phyloP scores from a whole-genome alignment of 805 yeast species.

The Wickerhamiella dianesei region DNA sequence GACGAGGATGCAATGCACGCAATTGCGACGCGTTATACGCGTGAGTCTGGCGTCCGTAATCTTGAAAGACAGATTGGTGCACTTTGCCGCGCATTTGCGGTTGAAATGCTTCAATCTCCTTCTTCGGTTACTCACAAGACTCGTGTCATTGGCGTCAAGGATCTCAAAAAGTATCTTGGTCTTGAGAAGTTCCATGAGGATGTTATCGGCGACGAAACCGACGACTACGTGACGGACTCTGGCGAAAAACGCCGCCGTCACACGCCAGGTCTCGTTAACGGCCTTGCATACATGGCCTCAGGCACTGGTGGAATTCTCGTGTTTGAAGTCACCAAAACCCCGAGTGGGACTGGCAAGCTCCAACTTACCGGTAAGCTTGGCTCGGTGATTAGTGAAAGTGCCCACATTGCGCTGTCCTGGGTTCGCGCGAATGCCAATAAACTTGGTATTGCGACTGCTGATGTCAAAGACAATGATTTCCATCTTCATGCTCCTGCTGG shows the following conservation, averaged over 20 bases:
- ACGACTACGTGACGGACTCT: constrained; percentile 27
- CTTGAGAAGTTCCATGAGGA: constrained; percentile 39
- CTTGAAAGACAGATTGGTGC: constrained; percentile 64
- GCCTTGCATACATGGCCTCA: constrained; percentile 72
- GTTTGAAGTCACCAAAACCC: constrained; percentile 64
- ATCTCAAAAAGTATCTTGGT: constrained; percentile 58
- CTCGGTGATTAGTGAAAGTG: constrained; percentile 66
- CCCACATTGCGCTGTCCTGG: constrained; percentile 62
- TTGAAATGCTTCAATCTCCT: constrained; percentile 25
- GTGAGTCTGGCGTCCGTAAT: constrained; percentile 78
- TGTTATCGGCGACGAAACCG: constrained; percentile 27
- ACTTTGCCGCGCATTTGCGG: constrained; percentile 71
- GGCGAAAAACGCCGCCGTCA: constrained; percentile 29
- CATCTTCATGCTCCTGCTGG: constrained; percentile 64
- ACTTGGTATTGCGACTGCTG: constrained; percentile 23
- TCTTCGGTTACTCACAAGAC: constrained; percentile 8
- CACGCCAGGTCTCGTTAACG: constrained; percentile 66
- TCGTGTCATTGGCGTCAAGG: constrained; percentile 26
- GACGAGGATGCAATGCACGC: constrained; percentile 43
- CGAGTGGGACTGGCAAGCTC: constrained; percentile 31
- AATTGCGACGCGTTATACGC: constrained; percentile 55
- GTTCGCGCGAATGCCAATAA: constrained; percentile 43
- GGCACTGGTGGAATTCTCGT: constrained; percentile 74
- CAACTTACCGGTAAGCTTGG: constrained; percentile 74
- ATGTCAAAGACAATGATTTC: constrained; percentile 41